Conservation (phyloP, 495 filamentous ascomycete genomes). For the Immersiella caudata region DNA sequence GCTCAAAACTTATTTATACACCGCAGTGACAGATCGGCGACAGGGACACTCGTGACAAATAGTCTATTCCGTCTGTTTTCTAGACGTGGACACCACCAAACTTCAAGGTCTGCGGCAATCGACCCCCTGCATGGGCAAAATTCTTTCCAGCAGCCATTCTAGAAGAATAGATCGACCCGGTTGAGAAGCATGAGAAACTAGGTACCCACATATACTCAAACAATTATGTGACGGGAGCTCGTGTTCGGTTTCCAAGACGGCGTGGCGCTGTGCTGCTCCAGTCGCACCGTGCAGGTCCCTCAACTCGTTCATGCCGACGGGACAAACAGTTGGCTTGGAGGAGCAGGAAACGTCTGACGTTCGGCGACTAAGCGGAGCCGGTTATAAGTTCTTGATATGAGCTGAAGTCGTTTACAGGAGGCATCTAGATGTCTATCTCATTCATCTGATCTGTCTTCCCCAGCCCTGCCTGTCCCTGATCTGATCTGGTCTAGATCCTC, state of each 20-base stretch:
- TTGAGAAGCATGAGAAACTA: neutral
- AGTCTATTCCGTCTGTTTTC: neutral
- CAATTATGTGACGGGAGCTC: neutral
- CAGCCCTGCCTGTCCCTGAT: too few species aligned
- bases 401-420: too few species aligned
- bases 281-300: neutral
- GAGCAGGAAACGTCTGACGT: neutral
- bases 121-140: constrained; percentile 5
- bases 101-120: neutral
- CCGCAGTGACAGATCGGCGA: neutral
- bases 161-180: neutral
- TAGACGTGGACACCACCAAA: neutral
- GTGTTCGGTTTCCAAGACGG: neutral
- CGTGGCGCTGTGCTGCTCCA: neutral
- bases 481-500: too few species aligned
- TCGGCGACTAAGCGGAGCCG: neutral
- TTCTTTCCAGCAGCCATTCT: neutral
- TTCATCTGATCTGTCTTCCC: too few species aligned
- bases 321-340: neutral
- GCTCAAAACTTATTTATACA: neutral
- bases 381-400: neutral
- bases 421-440: too few species aligned
- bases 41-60: constrained; percentile 10
- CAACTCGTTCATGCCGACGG: neutral
- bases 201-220: neutral